Conservation (phyloP, 164 flowering plant genomes). For the Stephania cephalantha region DNA sequence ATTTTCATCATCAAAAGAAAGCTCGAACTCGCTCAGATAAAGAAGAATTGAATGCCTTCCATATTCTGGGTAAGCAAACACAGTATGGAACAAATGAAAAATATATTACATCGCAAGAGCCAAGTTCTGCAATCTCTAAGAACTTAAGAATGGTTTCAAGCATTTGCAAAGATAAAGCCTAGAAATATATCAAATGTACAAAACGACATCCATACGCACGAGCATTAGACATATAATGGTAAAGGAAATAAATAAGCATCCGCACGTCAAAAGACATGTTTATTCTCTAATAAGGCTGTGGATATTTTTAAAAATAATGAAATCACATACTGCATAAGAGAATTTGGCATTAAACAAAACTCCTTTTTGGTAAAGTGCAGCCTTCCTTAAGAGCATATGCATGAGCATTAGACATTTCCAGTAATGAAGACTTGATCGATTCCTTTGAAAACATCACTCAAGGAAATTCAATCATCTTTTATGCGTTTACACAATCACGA, state of each 20-base stretch:
- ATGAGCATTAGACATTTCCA: background rate
- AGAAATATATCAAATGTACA: background rate
- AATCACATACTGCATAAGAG: background rate
- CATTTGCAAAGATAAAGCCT: background rate
- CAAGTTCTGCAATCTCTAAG: background rate
- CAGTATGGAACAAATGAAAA: background rate
- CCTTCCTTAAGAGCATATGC: background rate
- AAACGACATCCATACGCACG: background rate
- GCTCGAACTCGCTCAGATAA: background rate
- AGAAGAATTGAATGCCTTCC: background rate
- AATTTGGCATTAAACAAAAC: background rate
- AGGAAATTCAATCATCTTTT: background rate
- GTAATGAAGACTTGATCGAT: background rate
- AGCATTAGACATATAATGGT: background rate
- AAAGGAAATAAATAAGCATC: background rate
- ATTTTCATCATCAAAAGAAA: background rate
- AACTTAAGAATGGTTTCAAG: background rate
- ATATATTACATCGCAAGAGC: background rate
- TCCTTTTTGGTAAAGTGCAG: background rate
- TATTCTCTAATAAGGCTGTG: background rate
- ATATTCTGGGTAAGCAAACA: background rate
- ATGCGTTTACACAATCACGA: background rate
- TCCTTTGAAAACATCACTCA: background rate
- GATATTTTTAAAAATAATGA: too few relatives aligned
- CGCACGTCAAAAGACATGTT: background rate